Percentiles rank a stretch among this genome's conserved stretches.
Evolutionary conservation across 768 basidiomycete species (phyloP).

Genomic region (Lyophyllum shimeji): DNA sequence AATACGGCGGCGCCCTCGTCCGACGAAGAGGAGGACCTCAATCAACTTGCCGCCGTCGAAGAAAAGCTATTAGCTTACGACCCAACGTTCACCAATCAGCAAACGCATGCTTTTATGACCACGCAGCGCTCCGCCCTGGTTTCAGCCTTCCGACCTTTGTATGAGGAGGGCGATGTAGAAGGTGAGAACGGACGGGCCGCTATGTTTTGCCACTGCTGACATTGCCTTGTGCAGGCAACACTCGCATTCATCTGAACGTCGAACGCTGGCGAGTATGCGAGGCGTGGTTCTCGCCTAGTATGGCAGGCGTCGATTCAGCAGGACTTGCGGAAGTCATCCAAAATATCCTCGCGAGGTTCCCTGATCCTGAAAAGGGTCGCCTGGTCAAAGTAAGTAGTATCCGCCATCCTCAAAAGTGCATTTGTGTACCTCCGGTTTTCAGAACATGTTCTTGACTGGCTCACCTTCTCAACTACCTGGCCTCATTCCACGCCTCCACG

Average conservation of each 20-base stretch:
- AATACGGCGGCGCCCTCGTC: conserved; percentile 74
- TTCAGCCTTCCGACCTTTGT: conserved; percentile 79
- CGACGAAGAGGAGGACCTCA: conserved; percentile 88
- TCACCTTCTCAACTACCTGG: conserved; percentile 74
- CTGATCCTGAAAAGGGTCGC: conserved; percentile 61
- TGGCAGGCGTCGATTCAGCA: conserved; percentile 94
- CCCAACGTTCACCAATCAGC: conserved; percentile 75
- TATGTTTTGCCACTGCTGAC: not conserved
- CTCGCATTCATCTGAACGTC: conserved; percentile 85
- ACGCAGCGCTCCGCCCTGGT: conserved; percentile 83
- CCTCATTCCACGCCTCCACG: conserved; percentile 64
- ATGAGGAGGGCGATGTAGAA: conserved; percentile 72
- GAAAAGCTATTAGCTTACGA: conserved; percentile 80
- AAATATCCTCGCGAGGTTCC: conserved; percentile 74
- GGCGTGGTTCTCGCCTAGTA: conserved; percentile 88
- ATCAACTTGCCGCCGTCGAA: conserved; percentile 72
- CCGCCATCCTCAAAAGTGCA: not conserved
- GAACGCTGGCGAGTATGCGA: conserved; percentile 93
- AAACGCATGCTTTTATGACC: conserved; percentile 79
- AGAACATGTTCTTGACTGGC: conserved; percentile 93
- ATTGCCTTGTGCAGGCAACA: conserved; percentile 39
- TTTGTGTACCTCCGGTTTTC: not conserved
- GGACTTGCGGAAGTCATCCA: conserved; percentile 92
- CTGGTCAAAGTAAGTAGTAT: conserved; percentile 64
- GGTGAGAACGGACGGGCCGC: conserved; percentile 31